Base-by-base conservation (phyloP, 345 rosid species). In the Trapa bicornis region DNA sequence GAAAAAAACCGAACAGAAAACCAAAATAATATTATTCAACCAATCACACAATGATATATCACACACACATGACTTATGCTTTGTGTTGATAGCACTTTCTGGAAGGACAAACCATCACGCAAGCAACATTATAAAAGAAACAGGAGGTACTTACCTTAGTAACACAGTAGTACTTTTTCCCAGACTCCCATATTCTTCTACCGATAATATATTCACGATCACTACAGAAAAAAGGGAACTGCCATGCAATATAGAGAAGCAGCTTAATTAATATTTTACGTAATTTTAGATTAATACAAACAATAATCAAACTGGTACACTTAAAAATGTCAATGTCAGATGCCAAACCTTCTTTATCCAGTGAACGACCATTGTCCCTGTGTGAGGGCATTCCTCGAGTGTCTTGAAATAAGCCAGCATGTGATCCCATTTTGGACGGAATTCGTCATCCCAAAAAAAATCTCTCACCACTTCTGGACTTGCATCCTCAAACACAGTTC, bases 391-490 rank as follows among this genome's bases (percentile, higher is more conserved):
- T 72, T 94, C 96, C 76, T 87, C 87, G 70, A 94, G 77, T 36
- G 85, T 86, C 66, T 85, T 89, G 69, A 79, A 79, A 77, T 85
- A 75, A 35, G 89, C 72, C 75, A 94, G 96, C 99, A 94, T 91
- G 42, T 83, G 82, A 82, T 94, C 99, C 97, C 97, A 94, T 75
- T 89, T 91, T 3, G 88, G 88, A 47, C 99, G 84, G 80, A 91
- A 87, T 61, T 89, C 97, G 71, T 94, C 97, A 75, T 91, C 99
- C 99, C 99, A 94, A 74, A 94, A 94, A 84, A 94, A 94, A 80
- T 94, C 99, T 80, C 96, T 86, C 37, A 91, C 96, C 79, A 87
- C 67, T 17, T 89, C 96, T 9, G 96, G 87, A n/a, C 83, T 79
- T 52, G 89, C 97, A 76, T 88, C 96, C 82, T 94, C 99, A 74